Evolutionary conservation across 768 basidiomycete species (phyloP).

Genomic region (Clavulina sp.): DNA sequence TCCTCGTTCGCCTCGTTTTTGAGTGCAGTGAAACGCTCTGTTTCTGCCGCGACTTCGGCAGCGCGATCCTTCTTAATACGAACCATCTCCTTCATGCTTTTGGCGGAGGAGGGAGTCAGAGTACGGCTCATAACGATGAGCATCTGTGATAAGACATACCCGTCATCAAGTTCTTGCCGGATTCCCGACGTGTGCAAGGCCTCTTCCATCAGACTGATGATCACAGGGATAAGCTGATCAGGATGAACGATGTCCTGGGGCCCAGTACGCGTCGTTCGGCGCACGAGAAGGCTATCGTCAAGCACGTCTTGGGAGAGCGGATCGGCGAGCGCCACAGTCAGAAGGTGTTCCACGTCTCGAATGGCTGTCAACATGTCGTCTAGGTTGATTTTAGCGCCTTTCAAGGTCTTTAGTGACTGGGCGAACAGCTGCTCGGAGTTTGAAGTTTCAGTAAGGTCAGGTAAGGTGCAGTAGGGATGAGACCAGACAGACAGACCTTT

Average conservation of each 20-base stretch:
- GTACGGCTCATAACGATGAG: neutral
- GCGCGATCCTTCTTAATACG: neutral
- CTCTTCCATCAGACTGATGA: neutral
- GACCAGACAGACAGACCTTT: neutral
- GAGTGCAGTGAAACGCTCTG: neutral
- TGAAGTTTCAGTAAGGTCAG: neutral
- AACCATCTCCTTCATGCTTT: neutral
- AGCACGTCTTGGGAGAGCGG: neutral
- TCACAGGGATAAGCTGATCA: neutral
- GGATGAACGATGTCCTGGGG: neutral
- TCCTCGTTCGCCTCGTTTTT: neutral
- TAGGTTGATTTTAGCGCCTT: neutral
- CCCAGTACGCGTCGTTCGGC: neutral
- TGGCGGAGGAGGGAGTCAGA: neutral
- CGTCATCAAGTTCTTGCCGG: neutral
- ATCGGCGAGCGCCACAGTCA: neutral
- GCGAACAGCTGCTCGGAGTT: neutral
- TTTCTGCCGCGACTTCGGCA: neutral
- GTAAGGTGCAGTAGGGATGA: neutral
- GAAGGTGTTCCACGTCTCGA: neutral
- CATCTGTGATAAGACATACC: neutral
- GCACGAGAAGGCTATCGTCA: neutral
- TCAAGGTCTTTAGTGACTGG: neutral
- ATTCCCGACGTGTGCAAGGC: neutral
- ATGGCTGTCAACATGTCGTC: neutral